A percentile compares a stretch with the other conserved stretches of the same genome.
Evolutionary conservation across 345 rosid species (phyloP).

Genomic region (Syzygium grande): DNA sequence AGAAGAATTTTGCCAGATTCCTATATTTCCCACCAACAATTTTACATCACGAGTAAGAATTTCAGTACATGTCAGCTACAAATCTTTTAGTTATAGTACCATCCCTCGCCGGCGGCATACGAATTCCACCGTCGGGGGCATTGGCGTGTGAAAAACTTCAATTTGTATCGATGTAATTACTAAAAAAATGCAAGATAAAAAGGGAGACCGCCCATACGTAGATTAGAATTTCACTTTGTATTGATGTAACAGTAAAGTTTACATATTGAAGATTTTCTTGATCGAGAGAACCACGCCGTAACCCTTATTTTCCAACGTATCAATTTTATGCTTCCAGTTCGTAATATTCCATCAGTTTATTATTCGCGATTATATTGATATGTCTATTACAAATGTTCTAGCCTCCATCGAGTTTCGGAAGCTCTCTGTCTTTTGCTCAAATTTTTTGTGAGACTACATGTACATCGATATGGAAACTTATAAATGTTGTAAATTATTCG

Average conservation of each 20-base stretch:
- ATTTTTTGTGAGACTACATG: not conserved
- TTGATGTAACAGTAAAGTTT: too few relatives aligned
- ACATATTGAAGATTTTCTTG: not conserved
- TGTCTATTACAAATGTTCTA: not conserved
- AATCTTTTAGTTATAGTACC: not conserved
- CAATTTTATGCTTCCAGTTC: not conserved
- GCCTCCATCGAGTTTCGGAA: accelerated
- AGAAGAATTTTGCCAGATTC: not conserved
- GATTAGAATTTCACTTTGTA: not conserved
- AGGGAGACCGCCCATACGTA: accelerated
- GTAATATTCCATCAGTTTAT: not conserved
- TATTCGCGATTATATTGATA: not conserved
- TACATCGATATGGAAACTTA: not conserved
- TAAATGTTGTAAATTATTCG: not conserved
- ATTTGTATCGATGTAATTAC: not conserved
- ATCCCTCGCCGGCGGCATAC: accelerated
- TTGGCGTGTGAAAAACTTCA: not conserved
- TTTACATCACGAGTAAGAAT: not conserved
- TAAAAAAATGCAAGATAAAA: not conserved
- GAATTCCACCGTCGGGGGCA: accelerated
- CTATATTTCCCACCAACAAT: not conserved
- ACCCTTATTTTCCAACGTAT: not conserved
- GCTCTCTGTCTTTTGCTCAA: not conserved
- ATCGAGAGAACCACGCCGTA: accelerated
- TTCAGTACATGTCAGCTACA: not conserved